Percentiles rank a stretch among this genome's conserved stretches.
Conservation (phyloP, 1,284 basidiomycete genomes). For the Cutaneotrichosporon curvatum region DNA sequence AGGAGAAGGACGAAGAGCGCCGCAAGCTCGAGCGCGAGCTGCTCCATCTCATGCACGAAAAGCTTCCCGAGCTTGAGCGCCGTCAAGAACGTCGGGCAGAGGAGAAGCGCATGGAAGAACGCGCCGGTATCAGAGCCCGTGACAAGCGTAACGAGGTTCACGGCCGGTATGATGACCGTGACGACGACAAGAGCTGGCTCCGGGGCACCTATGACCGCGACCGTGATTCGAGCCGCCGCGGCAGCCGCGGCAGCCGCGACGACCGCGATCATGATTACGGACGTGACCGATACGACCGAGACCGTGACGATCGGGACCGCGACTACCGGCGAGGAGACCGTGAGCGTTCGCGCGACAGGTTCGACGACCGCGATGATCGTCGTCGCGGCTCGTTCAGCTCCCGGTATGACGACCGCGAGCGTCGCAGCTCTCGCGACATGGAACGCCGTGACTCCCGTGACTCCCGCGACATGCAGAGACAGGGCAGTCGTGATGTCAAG, state of each 20-base stretch:
- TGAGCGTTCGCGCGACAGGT: constrained; percentile 30
- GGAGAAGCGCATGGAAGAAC: constrained; percentile 65
- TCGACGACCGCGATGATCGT: constrained; percentile 39
- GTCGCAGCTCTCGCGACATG: constrained; percentile 9
- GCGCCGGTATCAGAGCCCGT: constrained; percentile 69
- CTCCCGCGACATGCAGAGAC: too few species aligned
- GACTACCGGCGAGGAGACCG: constrained; percentile 18
- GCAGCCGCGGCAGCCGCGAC: constrained; percentile 23
- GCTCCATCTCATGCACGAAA: constrained; percentile 78
- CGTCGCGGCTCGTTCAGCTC: constrained; percentile 20
- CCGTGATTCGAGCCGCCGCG: constrained; percentile 40
- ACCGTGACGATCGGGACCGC: constrained; percentile 34
- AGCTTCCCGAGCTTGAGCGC: constrained; percentile 82
- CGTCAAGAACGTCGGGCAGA: constrained; percentile 74
- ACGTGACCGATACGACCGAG: constrained; percentile 36
- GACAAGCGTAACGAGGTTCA: constrained; percentile 79
- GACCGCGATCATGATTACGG: constrained; percentile 23
- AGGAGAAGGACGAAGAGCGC: constrained; percentile 75
- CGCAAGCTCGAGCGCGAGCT: constrained; percentile 84
- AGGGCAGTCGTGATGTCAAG: too few species aligned
- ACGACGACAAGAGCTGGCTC: constrained; percentile 42
- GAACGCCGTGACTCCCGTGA: neutral
- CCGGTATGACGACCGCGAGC: constrained; percentile 17
- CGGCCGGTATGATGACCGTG: constrained; percentile 56
- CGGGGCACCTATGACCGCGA: constrained; percentile 47